Base-by-base conservation (phyloP, 495 filamentous ascomycete species). In the Apodospora peruviana region DNA sequence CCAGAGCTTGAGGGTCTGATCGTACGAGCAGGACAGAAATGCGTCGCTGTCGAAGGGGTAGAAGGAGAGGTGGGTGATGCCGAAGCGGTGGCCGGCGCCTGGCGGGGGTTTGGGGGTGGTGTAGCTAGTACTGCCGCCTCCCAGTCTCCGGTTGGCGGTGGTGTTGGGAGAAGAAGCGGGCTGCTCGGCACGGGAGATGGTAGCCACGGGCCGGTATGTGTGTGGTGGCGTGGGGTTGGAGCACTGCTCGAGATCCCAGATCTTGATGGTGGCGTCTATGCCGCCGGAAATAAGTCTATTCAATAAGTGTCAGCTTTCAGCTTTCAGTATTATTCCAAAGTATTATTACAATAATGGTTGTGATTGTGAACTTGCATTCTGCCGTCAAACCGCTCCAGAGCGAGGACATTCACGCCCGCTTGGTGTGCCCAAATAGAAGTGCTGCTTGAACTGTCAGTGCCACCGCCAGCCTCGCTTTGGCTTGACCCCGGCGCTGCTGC, bases 41-140 rank as follows among this genome's bases (percentile, higher is more conserved):
- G 90, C 70, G 53, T 78, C 66, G 50, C 84, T 68, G 70, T 91
- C 91, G 56, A 93, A 93, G 3, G 91, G 89, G 58, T 93, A 95
- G 68, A 94, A 94, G 2, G 78, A 87, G 34, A 95, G 67, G 29
- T 90, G 84, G 2, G 90, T 95, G 44, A 95, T 84, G 43, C 88
- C 85, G 55, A 84, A 87, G 40, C 79, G 86, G 62, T 93, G 87
- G 10, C 78, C 72, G 16, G 58, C 56, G 3, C 7, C 27, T n/a
- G n/a, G n/a, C 14, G 7, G 7, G 27, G 7, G 7, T 32, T 7
- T 14, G 23, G 29, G 19, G 32, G 37, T 5, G 8, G 35, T 11
- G 17, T 42, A 11, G 48, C 22, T 46, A 44, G 27, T 32, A 32
- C 27, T 32, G 14, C 27, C 27, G 27, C 7, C 36, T 36, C 22